Evolutionary conservation across 2,329 filamentous ascomycete genomes (phyloP), one percentile per base, ranked within the genome.

Genomic region (Talaromyces sp.): DNA sequence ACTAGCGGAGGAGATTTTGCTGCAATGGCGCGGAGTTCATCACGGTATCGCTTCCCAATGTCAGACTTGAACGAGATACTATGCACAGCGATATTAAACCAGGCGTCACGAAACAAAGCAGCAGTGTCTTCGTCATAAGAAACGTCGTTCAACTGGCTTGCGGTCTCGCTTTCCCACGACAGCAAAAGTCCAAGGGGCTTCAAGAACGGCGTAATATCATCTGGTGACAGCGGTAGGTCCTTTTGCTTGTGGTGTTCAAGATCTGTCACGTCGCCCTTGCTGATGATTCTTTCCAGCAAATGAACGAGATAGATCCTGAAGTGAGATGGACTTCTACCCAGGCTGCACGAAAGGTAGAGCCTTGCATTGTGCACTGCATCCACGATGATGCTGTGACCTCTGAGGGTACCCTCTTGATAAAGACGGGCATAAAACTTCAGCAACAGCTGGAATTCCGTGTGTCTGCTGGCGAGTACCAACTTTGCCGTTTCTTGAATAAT

Each of bases 11-110:
- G 88, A 13, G 93, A 96, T 75, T 96, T 88, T 57, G 92, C 86
- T 1, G 96, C 93, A 72, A 99, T 88, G 39, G 91, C 82, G 27
- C 90, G 87, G 22, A 99, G 82, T 71, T 97, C 92, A 61, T 88
- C 84, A 56, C 87, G 76, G 68, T 96, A 86, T 66, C 85, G 85
- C 71, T 88, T 88, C 19, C 88, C 90, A 59, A 90, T 85, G 17
- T 88, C 84, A 0, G 92, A 93, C 17, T 84, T 84, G 11, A 89
- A 82, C 10, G 88, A 88, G 72, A 98, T 96, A 4, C 93, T 95
- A 73, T 99, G 95, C 0, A 96, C 90, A 25, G 93, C 91, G 64
- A 98, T 92, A 70, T 99, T 99, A 78, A 97, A 98, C 95, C 95
- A 99, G 5, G 92, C 91, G 80, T 99, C 93, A 58, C 93, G 88